Percentiles rank a stretch among this genome's conserved stretches.
Evolutionary conservation across 1,284 basidiomycete species (phyloP).

Genomic region (Sporisorium graminicola): DNA sequence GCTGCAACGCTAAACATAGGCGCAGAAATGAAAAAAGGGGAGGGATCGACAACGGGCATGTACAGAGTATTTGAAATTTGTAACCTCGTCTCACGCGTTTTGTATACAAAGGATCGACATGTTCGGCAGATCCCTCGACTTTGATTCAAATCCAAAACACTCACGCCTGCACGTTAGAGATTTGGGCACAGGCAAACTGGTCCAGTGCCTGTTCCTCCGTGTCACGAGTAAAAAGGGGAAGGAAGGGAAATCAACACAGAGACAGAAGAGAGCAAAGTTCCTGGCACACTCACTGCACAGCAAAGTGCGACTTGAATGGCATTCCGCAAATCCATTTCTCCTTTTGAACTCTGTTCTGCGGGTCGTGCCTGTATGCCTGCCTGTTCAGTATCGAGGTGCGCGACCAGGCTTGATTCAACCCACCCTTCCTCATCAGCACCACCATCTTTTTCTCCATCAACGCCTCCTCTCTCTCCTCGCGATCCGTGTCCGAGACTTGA

Average conservation of each 20-base stretch:
- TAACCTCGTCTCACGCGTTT: neutral
- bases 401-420: too few species aligned
- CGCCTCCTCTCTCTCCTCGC: neutral
- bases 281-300: too few species aligned
- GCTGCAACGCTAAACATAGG: neutral
- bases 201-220: constrained; percentile 12
- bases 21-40: neutral
- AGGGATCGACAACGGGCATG: constrained; percentile 24
- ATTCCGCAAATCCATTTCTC: neutral
- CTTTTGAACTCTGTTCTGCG: neutral
- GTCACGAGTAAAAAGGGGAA: too few species aligned
- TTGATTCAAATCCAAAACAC: constrained; percentile 12
- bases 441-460: constrained; percentile 12
- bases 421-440: constrained; percentile 3
- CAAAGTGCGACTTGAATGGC: too few species aligned
- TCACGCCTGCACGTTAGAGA: constrained; percentile 3
- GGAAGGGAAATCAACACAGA: constrained; percentile 1
- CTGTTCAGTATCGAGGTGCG: too few species aligned
- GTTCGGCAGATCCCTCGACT: neutral
- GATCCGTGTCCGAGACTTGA: constrained; percentile 8
- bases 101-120: constrained; percentile 2
- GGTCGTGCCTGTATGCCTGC: constrained; percentile 1
- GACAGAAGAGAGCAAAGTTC: neutral
- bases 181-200: neutral
- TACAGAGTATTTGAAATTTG: neutral